Evolutionary conservation across 176 grass and related monocot species (phyloP).

Genomic region (Guadua angustifolia): DNA sequence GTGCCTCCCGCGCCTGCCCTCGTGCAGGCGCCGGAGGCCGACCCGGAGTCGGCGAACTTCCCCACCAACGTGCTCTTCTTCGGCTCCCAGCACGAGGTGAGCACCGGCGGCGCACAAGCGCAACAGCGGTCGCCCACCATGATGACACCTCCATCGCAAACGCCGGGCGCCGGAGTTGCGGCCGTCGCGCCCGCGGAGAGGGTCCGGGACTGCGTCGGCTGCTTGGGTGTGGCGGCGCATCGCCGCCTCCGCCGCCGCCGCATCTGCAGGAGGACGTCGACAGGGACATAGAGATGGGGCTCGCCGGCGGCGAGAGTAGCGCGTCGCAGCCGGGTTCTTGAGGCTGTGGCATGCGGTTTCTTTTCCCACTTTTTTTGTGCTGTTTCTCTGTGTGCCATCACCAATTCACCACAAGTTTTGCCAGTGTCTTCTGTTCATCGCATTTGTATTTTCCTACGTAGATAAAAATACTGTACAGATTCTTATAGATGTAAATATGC

Average conservation of each 20-base stretch:
- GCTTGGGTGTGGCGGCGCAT: slow-evolving; percentile 51
- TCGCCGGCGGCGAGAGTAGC: slow-evolving; percentile 44
- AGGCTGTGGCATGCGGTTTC: not conserved
- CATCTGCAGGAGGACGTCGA: not conserved
- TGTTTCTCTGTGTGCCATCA: slow-evolving; percentile 26
- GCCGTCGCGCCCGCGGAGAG: slow-evolving; percentile 28
- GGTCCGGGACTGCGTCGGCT: slow-evolving; percentile 46
- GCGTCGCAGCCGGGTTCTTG: slow-evolving; percentile 20
- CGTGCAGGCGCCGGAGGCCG: slow-evolving; percentile 51
- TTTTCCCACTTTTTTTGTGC: slow-evolving; percentile 34
- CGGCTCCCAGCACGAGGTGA: slow-evolving; percentile 74
- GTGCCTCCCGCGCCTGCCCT: not conserved
- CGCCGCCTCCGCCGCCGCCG: slow-evolving; percentile 35
- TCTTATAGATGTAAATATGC: slow-evolving; percentile 43
- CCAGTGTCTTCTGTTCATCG: not conserved
- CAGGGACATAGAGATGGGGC: slow-evolving; percentile 59
- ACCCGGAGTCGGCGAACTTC: slow-evolving; percentile 61
- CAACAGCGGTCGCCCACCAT: slow-evolving; percentile 1
- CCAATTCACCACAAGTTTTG: slow-evolving; percentile 26
- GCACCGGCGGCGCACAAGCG: slow-evolving; percentile 46
- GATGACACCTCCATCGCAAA: not conserved
- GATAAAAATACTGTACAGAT: slow-evolving; percentile 48
- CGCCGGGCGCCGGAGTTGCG: slow-evolving; percentile 1
- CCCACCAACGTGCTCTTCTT: slow-evolving; percentile 83
- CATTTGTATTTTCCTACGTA: slow-evolving; percentile 14